Evolutionary conservation across 73 alveolate species (phyloP).

Genomic region (Stentor roeselii): DNA sequence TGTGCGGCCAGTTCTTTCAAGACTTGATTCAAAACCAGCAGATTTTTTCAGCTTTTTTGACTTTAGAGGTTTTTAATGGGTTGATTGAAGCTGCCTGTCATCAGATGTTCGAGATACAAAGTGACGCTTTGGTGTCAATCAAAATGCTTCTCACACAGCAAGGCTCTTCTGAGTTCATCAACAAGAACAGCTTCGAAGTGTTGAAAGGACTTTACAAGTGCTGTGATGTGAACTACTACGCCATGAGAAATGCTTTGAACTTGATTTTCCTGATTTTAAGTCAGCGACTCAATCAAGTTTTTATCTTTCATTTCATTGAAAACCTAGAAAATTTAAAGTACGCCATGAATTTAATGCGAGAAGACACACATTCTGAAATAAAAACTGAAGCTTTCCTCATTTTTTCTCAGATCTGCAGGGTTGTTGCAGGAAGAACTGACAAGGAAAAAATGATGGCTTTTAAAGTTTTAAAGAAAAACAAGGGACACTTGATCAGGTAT

Average conservation of each 20-base stretch:
- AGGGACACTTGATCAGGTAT: background rate
- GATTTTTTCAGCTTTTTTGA: background rate
- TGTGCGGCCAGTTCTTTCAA: conserved; percentile 14
- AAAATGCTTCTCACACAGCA: background rate
- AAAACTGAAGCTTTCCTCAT: conserved; percentile 3
- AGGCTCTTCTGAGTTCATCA: background rate
- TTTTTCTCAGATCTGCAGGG: background rate
- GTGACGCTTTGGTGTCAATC: background rate
- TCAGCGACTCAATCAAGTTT: background rate
- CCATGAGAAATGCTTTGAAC: background rate
- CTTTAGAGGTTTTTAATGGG: background rate
- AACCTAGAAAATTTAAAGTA: background rate
- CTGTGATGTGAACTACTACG: background rate
- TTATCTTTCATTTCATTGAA: background rate
- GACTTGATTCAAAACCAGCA: background rate
- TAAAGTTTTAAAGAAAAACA: background rate
- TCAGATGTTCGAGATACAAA: background rate
- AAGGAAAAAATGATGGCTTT: background rate
- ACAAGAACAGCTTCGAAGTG: background rate
- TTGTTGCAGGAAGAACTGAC: background rate
- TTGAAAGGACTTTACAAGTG: background rate
- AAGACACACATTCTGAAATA: background rate
- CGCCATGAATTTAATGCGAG: background rate
- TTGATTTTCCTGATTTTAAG: background rate
- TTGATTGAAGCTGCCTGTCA: background rate